Evolutionary conservation across 257 asterid genomes (phyloP), one percentile per base, ranked within the genome.

Genomic region (Petunia secreta): DNA sequence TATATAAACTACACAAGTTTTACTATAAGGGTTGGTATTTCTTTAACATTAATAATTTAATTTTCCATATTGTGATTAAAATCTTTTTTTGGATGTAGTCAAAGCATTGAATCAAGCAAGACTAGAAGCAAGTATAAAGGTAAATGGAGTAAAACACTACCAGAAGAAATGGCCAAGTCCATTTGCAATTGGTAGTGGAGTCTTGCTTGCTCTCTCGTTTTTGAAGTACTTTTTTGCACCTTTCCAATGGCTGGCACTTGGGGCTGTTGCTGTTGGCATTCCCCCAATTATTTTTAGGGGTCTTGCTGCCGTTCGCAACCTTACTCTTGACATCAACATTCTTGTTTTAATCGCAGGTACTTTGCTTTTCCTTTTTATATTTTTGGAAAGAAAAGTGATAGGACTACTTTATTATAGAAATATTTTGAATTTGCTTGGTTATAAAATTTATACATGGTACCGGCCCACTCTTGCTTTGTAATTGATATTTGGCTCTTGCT

Each of bases 121-220:
- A 34, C 34, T 95, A 69, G 99, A 95, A 77, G 98, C 99, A 1
- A 91, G 88, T 38, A 40, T 93, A 0, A 84, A 89, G 75, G 86
- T 80, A 6, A 41, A 84, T 0, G 98, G 97, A 10, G 75, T 40
- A 50, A 81, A 75, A 10, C 86, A 62, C 62, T 86, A 76, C 76
- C 71, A 85, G 81, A 89, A 88, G 82, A 93, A 85, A 85, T 93
- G 95, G 95, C 97, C 99, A 2, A 93, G 90, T 63, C 94, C 93
- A 7, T 95, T 85, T 58, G 88, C 95, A 15, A 48, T 95, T 63
- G 87, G 79, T 2, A 58, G 97, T 58, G 98, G 98, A 0, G 39
- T 77, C 4, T 83, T 92, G 38, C 97, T 95, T 68, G 25, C 80
- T 13, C 54, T 92, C 0, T 93, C 98, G 0, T 82, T 93, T 44